phyloP scores from a whole-genome alignment of 352 stramenopile genomes.

The Globisporangium cystogenes region DNA sequence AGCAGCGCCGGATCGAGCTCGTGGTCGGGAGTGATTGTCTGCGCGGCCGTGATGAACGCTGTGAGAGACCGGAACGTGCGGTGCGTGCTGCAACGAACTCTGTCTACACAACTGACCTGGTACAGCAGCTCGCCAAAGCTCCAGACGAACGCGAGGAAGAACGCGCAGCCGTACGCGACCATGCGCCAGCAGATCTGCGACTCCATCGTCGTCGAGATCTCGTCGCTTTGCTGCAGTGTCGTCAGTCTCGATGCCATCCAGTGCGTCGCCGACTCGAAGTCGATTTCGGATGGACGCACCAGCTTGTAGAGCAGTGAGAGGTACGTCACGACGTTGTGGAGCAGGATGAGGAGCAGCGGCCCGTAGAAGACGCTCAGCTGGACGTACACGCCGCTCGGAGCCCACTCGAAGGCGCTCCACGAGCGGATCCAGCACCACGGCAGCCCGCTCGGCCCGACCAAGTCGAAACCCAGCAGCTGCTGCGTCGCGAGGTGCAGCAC shows the following conservation, averaged over 20 bases:
- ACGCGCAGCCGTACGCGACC: constrained; percentile 57
- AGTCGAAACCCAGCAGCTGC: constrained; percentile 27
- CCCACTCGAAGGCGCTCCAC: constrained; percentile 60
- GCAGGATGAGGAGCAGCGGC: constrained; percentile 37
- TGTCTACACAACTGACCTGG: constrained; percentile 18
- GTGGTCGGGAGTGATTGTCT: constrained; percentile 38
- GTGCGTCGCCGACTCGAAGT: too few relatives aligned
- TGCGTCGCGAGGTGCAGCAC: constrained; percentile 44
- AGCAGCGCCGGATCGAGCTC: constrained; percentile 40
- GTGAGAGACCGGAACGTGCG: background rate
- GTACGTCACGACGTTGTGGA: constrained; percentile 63
- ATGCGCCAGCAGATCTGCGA: constrained; percentile 60
- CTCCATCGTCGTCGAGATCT: constrained; percentile 62
- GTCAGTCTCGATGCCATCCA: background rate
- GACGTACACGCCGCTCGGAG: constrained; percentile 35
- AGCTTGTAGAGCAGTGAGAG: constrained; percentile 52
- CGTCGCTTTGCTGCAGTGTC: constrained; percentile 25
- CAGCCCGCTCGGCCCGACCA: constrained; percentile 56
- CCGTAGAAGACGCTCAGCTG: constrained; percentile 61
- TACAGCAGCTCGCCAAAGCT: constrained; percentile 36
- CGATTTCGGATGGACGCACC: too few relatives aligned
- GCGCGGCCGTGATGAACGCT: background rate
- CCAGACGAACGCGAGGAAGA: constrained; percentile 48
- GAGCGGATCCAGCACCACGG: constrained; percentile 78
- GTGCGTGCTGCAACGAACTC: too few relatives aligned